phyloP scores from a whole-genome alignment of 225 moss, liverwort and hornwort genomes.

The Physcomitrium patens region DNA sequence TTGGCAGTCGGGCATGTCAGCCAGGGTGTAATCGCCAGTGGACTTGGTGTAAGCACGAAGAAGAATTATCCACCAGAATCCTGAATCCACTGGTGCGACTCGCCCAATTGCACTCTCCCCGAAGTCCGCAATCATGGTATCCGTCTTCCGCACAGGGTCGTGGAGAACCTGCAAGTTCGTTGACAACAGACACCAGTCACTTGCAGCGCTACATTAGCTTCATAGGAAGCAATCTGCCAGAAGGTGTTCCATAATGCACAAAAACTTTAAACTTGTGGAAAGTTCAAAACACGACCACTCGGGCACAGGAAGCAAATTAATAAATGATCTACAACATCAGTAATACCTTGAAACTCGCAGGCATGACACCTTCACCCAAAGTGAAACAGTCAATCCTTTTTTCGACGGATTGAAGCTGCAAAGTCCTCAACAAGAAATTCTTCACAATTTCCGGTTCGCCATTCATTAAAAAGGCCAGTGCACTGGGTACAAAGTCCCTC shows the following conservation, averaged over 20 bases:
- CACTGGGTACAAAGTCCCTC: conserved; percentile 90
- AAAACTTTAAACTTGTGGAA: background rate
- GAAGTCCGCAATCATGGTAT: conserved; percentile 97
- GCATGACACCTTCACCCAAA: conserved; percentile 95
- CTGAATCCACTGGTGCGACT: conserved; percentile 97
- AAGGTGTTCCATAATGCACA: background rate
- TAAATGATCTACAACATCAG: background rate
- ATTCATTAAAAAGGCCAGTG: conserved; percentile 94
- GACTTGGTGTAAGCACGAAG: conserved; percentile 92
- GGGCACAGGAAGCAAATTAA: background rate
- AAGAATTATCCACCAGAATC: conserved; percentile 98
- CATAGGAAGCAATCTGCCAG: background rate
- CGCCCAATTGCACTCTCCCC: conserved; percentile 96
- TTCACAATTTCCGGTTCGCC: conserved; percentile 93
- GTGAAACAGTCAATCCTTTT: conserved; percentile 97
- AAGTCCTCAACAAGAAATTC: conserved; percentile 83
- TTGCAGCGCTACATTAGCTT: background rate
- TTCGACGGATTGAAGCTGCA: conserved; percentile 86
- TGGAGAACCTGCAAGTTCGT: conserved; percentile 61
- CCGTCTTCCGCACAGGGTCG: conserved; percentile 80
- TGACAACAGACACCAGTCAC: background rate
- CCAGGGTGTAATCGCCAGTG: conserved; percentile 88
- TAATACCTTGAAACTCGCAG: conserved; percentile 86
- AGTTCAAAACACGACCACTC: background rate
- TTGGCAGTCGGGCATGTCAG: conserved; percentile 86